A percentile compares a stretch with the other conserved stretches of the same genome.
Evolutionary conservation across 768 basidiomycete genomes (phyloP).

Genomic region (Megacollybia marginata): DNA sequence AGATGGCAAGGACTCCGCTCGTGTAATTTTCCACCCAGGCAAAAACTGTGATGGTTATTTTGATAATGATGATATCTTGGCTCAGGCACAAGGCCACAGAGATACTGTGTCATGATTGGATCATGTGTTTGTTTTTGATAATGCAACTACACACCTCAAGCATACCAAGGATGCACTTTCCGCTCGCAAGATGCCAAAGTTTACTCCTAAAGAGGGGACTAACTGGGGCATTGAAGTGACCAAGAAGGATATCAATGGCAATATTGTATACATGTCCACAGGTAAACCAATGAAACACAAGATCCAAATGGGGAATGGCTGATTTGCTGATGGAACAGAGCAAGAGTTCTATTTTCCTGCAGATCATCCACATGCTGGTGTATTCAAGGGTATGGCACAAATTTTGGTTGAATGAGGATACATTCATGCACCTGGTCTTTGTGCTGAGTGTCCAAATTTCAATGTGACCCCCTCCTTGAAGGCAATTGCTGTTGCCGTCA

Average conservation of each 20-base stretch:
- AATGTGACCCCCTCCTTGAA: conserved; percentile 14
- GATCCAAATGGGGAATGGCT: conserved; percentile 21
- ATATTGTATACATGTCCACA: conserved; percentile 11
- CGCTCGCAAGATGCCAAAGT: conserved; percentile 28
- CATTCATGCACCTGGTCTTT: conserved; percentile 2
- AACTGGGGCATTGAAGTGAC: conserved; percentile 16
- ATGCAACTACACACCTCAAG: too few relatives aligned
- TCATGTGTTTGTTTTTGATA: too few relatives aligned
- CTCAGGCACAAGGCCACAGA: conserved; percentile 18
- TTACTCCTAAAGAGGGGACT: conserved; percentile 6
- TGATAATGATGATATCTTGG: conserved; percentile 21
- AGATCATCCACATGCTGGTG: conserved; percentile 16
- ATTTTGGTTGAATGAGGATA: conserved; percentile 17
- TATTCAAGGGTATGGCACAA: conserved; percentile 11
- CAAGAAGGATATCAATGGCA: conserved; percentile 12
- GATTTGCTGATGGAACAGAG: conserved; percentile 19
- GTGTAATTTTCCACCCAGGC: conserved; percentile 16
- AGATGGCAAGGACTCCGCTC: conserved; percentile 11
- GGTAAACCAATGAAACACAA: conserved; percentile 18
- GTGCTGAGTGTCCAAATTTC: conserved; percentile 24
- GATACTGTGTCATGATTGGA: conserved; percentile 16
- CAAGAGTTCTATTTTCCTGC: too few relatives aligned
- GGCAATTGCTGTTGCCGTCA: conserved; percentile 21
- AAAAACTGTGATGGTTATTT: too few relatives aligned
- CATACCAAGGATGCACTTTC: conserved; percentile 22